phyloP scores from a whole-genome alignment of 2,329 filamentous ascomycete species.

The Fonsecaea multimorphosa region DNA sequence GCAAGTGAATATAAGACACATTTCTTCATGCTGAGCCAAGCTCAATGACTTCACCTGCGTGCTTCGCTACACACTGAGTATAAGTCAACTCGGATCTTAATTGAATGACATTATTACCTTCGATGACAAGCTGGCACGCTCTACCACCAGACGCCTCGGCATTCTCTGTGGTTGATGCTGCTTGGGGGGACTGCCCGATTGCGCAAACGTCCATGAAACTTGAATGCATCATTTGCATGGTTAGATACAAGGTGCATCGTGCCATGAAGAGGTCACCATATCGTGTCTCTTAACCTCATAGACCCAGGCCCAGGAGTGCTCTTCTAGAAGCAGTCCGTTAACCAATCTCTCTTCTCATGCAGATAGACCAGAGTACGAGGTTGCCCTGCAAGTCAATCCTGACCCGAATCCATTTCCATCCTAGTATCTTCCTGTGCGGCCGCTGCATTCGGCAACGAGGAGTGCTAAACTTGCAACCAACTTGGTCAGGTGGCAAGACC shows the following conservation, averaged over 20 bases:
- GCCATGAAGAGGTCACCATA: background rate
- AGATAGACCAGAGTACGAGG: background rate
- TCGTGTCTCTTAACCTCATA: background rate
- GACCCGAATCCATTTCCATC: background rate
- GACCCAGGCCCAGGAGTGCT: background rate
- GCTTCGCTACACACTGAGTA: background rate
- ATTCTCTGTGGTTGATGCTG: background rate
- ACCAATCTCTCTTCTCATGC: background rate
- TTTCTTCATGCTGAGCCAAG: no score
- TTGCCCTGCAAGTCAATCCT: background rate
- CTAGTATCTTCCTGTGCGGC: no score
- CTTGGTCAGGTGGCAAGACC: background rate
- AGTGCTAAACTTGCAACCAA: background rate
- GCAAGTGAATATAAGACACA: background rate
- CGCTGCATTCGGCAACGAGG: background rate
- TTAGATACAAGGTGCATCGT: background rate
- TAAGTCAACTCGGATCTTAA: background rate
- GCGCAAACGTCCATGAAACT: background rate
- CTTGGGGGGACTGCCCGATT: background rate
- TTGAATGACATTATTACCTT: background rate
- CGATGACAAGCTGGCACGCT: background rate
- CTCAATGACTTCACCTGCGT: background rate
- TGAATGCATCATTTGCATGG: background rate
- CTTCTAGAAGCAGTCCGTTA: background rate
- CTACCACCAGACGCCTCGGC: background rate